phyloP scores from a whole-genome alignment of 768 basidiomycete species.

The Coprinopsis strossmayeri region DNA sequence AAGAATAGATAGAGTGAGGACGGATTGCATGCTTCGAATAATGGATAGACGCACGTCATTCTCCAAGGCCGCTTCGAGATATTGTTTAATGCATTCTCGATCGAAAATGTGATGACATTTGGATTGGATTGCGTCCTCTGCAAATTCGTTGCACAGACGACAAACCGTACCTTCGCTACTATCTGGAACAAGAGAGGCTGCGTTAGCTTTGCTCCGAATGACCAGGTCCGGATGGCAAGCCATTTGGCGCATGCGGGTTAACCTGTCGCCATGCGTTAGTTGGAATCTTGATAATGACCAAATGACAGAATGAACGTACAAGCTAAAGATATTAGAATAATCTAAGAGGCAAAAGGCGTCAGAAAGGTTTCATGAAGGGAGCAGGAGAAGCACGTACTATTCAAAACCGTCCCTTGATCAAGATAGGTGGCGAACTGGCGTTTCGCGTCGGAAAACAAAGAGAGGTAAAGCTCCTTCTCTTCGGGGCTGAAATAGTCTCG shows the following conservation, averaged over 20 bases:
- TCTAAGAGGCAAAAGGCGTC: slow-evolving; percentile 34
- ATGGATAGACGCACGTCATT: slow-evolving; percentile 37
- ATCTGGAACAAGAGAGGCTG: slow-evolving; percentile 48
- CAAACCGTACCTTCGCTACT: slow-evolving; percentile 82
- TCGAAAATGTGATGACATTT: slow-evolving; percentile 94
- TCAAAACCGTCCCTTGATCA: slow-evolving; percentile 82
- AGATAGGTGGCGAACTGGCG: slow-evolving; percentile 89
- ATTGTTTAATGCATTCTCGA: slow-evolving; percentile 92
- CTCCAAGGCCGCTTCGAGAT: slow-evolving; percentile 71
- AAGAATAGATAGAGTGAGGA: too few species aligned
- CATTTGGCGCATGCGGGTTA: slow-evolving; percentile 96
- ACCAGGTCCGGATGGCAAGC: slow-evolving; percentile 95
- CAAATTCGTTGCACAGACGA: slow-evolving; percentile 93
- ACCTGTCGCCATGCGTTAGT: slow-evolving; percentile 32
- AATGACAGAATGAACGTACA: slow-evolving; percentile 36
- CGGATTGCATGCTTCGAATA: too few species aligned
- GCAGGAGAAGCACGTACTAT: slow-evolving; percentile 54
- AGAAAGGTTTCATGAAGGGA: not conserved
- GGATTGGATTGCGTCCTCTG: slow-evolving; percentile 94
- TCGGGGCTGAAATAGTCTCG: slow-evolving; percentile 93
- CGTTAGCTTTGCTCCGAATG: slow-evolving; percentile 77
- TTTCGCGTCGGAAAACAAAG: slow-evolving; percentile 89
- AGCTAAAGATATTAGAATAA: slow-evolving; percentile 84
- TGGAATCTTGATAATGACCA: not conserved
- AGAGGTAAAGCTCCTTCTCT: slow-evolving; percentile 92